Conservation (phyloP, 257 asterid species). For the Thymus mandschuricus region DNA sequence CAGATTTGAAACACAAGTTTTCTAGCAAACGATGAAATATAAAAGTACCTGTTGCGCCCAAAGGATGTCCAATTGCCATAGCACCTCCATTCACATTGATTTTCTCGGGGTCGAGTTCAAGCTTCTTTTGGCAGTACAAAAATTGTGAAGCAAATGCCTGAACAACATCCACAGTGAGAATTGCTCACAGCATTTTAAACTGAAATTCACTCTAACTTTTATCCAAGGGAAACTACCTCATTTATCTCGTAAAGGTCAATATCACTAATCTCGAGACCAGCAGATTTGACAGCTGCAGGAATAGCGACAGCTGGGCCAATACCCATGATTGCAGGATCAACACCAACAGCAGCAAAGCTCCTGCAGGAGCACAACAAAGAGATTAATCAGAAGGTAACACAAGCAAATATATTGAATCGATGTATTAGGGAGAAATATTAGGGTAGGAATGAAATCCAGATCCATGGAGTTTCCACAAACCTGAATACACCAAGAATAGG, state of each 20-base stretch:
- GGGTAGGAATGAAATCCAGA: background rate
- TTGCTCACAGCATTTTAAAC: background rate
- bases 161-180: constrained; percentile 26
- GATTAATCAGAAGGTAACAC: background rate
- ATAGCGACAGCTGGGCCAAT: constrained; percentile 99
- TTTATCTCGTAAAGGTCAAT: constrained; percentile 96
- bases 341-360: constrained; percentile 97
- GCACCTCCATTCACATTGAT: constrained; percentile 99
- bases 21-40: background rate
- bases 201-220: background rate
- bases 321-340: constrained; percentile 98
- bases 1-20: background rate
- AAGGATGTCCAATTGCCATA: constrained; percentile 97
- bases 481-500: constrained; percentile 96
- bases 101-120: constrained; percentile 92
- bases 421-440: background rate
- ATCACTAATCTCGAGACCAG: constrained; percentile 91
- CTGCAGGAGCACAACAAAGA: constrained; percentile 43
- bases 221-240: constrained; percentile 52
- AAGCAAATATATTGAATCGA: constrained; percentile 8
- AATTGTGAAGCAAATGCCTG: constrained; percentile 98
- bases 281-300: constrained; percentile 97
- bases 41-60: constrained; percentile 88
- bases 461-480: constrained; percentile 41
- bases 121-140: constrained; percentile 89